Conservation (phyloP, 2,329 filamentous ascomycete species). For the Fusarium brevicatenulatum region DNA sequence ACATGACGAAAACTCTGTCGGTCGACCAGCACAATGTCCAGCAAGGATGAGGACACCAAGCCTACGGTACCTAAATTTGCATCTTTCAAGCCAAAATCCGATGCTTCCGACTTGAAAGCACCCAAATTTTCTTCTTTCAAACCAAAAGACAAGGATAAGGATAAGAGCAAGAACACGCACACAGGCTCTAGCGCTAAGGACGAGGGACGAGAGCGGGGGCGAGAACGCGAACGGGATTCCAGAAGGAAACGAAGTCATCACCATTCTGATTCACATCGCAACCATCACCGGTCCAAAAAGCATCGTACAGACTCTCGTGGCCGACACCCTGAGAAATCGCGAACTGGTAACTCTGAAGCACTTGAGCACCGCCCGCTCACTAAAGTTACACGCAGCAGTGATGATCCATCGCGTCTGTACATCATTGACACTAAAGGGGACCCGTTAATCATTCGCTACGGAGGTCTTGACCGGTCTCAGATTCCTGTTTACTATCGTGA, state of each 20-base stretch:
- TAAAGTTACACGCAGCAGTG: conserved; percentile 8
- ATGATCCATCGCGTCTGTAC: conserved; percentile 54
- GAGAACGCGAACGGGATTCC: conserved; percentile 33
- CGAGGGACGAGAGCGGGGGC: conserved; percentile 28
- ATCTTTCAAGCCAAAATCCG: conserved; percentile 68
- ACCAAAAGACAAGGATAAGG: conserved; percentile 47
- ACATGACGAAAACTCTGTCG: conserved; percentile 20
- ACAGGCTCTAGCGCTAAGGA: conserved; percentile 25
- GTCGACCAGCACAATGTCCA: conserved; percentile 42
- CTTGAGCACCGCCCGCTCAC: conserved; percentile 9
- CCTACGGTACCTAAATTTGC: conserved; percentile 72
- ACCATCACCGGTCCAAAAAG: conserved; percentile 30
- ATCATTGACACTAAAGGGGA: conserved; percentile 81
- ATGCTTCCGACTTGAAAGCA: conserved; percentile 33
- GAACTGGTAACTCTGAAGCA: conserved; percentile 9
- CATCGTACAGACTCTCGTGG: conserved; percentile 30
- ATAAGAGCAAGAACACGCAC: conserved; percentile 50
- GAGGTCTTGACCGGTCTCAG: conserved; percentile 75
- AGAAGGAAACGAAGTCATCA: conserved; percentile 36
- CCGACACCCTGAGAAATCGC: conserved; percentile 15
- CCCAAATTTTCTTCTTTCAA: conserved; percentile 83
- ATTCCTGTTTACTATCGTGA: conserved; percentile 76
- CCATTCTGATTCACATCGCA: conserved; percentile 28
- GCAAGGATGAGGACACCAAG: conserved; percentile 38
- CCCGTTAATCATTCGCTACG: conserved; percentile 77